Evolutionary conservation across 1,284 basidiomycete genomes (phyloP), one percentile per base, ranked within the genome.

Genomic region (Cutaneotrichosporon curvatum): DNA sequence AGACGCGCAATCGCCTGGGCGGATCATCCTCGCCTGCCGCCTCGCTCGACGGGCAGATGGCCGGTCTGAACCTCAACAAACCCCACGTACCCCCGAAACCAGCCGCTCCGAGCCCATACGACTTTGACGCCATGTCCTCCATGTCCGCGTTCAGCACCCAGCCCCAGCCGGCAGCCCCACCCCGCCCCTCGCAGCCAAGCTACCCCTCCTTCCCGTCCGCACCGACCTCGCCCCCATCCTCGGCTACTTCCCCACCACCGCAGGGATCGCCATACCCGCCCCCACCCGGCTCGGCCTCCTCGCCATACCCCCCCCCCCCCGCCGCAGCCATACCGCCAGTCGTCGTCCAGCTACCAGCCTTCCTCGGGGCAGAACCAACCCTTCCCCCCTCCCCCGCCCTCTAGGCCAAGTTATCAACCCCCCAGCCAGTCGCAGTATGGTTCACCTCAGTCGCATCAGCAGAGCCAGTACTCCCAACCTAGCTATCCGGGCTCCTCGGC

Each of bases 1-100:
- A 90, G 56, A 79, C 81, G 25, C 80, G 65, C 18, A 58, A 64
- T 43, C 51, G 65, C 15, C 23, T 64, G 12, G 36, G 22, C 16
- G 44, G 40, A 23, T n/a, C 55, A 53, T 42, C 47, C 11, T 36
- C 51, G 6, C 38, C 54, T 15, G 40, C 55, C 10, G 46, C 54
- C 2, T 36, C 38, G 34, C 41, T 67, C 16, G 58, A 60, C 33
- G 45, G 57, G 12, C 61, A 66, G 32, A 47, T 73, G 32, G 60
- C 61, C 60, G 18, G 61, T 62, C 19, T 39, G 15, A 14, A 14
- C 36, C 36, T 32, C n/a, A 16, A 20, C 18, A 18, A 14, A 5
- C 15, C 25, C 16, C 10, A 10, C 21, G 14, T 25, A 16, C 28
- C 38, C 38, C 54, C 9, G 41, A 19, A 37, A 15, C 42, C 50